Conservation (phyloP, 2,329 filamentous ascomycete genomes). For the Sarocladium brachiariae region DNA sequence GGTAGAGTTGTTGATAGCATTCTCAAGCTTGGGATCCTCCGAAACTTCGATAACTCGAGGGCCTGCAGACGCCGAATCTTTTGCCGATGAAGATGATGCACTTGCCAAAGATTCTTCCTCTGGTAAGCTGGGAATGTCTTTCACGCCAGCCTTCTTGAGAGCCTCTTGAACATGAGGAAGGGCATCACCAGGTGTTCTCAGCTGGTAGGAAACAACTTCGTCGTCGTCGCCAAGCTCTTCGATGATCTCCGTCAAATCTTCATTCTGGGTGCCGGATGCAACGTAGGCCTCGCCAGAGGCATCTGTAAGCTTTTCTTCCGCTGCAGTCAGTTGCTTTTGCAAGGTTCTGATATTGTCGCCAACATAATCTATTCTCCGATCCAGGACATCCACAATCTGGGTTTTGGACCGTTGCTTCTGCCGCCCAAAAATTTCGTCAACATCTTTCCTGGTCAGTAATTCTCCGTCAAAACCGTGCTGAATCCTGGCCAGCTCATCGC, state of each 20-base stretch:
- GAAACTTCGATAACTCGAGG: not conserved
- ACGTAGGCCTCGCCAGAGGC: slow-evolving; percentile 40
- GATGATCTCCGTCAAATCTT: slow-evolving; percentile 79
- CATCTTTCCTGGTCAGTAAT: slow-evolving; percentile 52
- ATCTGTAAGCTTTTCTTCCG: slow-evolving; percentile 63
- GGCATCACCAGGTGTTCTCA: slow-evolving; percentile 60
- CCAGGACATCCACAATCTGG: slow-evolving; percentile 53
- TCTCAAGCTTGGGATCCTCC: not conserved
- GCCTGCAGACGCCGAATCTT: not conserved
- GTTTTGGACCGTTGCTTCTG: slow-evolving; percentile 20
- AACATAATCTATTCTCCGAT: slow-evolving; percentile 83
- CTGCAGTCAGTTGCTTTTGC: slow-evolving; percentile 62
- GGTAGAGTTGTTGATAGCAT: not conserved
- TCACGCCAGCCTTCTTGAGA: slow-evolving; percentile 69
- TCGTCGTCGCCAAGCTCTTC: slow-evolving; percentile 89
- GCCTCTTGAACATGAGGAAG: slow-evolving; percentile 64
- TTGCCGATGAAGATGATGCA: not conserved
- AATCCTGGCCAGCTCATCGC: slow-evolving; percentile 50
- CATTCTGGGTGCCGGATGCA: slow-evolving; percentile 54
- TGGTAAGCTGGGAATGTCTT: slow-evolving; percentile 30
- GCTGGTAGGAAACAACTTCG: slow-evolving; percentile 65
- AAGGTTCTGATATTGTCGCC: slow-evolving; percentile 70
- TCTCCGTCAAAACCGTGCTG: slow-evolving; percentile 55
- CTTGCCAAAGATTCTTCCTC: slow-evolving; percentile 10
- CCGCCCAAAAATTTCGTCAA: slow-evolving; percentile 38